Percentiles rank a stretch among this genome's conserved stretches.
Evolutionary conservation across 176 grass and related monocot genomes (phyloP).

Genomic region (Carex myosuroides): DNA sequence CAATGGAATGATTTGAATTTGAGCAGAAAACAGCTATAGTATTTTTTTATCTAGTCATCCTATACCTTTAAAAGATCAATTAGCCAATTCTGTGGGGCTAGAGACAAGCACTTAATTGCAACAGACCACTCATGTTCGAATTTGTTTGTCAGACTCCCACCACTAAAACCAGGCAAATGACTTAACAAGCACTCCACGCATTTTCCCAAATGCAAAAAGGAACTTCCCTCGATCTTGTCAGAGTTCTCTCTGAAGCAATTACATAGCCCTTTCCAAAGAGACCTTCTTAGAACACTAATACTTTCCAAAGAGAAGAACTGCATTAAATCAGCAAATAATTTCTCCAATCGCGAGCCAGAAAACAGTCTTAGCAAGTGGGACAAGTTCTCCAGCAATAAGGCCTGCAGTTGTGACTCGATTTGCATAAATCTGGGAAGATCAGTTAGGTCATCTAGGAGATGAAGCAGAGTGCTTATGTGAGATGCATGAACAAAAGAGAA

Average conservation of each 20-base stretch:
- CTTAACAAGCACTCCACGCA: constrained; percentile 55
- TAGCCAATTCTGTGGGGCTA: constrained; percentile 48
- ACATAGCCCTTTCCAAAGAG: constrained; percentile 65
- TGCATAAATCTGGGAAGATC: constrained; percentile 70
- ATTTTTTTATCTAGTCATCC: not conserved
- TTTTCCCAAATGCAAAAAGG: constrained; percentile 41
- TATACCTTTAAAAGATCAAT: constrained; percentile 55
- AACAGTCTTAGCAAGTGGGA: constrained; percentile 60
- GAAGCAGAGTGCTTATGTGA: constrained; percentile 54
- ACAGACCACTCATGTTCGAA: constrained; percentile 54
- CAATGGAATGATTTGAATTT: not conserved
- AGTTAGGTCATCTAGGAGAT: constrained; percentile 74
- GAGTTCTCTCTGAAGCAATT: constrained; percentile 44
- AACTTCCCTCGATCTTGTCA: constrained; percentile 25
- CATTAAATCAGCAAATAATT: constrained; percentile 53
- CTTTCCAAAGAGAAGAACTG: constrained; percentile 59
- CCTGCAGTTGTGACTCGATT: constrained; percentile 62
- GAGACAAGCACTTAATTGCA: constrained; percentile 54
- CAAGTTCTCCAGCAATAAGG: constrained; percentile 55
- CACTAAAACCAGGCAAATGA: constrained; percentile 38
- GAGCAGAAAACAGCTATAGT: not conserved
- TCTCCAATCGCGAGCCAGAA: constrained; percentile 63
- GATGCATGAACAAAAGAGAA: constrained; percentile 67
- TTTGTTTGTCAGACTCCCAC: constrained; percentile 31
- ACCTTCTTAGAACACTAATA: constrained; percentile 62